Evolutionary conservation across 495 filamentous ascomycete genomes (phyloP), one percentile per base, ranked within the genome.

Genomic region (Penicillium lividum): DNA sequence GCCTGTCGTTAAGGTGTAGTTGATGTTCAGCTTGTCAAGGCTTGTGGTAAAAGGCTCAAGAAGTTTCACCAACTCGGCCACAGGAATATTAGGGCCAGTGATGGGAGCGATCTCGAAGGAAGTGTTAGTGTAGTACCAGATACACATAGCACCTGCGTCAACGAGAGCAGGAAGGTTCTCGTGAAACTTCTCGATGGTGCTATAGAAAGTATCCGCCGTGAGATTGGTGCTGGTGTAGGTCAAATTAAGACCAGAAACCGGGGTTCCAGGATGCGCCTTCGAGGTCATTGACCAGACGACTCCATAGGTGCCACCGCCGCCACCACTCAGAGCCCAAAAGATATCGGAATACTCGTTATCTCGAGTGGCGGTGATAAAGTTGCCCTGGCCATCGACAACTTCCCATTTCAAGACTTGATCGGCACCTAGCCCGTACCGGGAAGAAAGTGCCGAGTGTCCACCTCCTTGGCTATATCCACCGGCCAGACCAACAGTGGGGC

Each of bases 241-340:
- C 7, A 82, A 47, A 29, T 59, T 70, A 6, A 70, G 56, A 5
- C 71, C 68, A 5, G 66, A 65, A 5, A 63, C 68, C 7, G 51
- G 67, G 3, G 63, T 74, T 58, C 82, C 84, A 0, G 66, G 56
- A 49, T 80, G 65, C 1, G 72, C 67, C 56, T 74, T 77, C 8
- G 68, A 62, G 0, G 84, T 89, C 51, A 82, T 72, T 1, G 79
- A 82, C 48, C 75, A 80, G n/a, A 88, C 74, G 33, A 88, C 76
- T 4, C 82, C 86, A 45, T 85, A 89, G 8, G 84, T 87, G 16
- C 83, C 83, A 25, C 79, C 84, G 15, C 86, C 87, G 15, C 86
- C 86, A 1, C 86, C 87, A 34, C 81, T 75, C 40, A 89, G 74
- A 8, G 87, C 87, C 86, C 84, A 89, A 67, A 85, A 89, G 7